These are phyloP conservation scores for Saturnispora kantuleensis DNA, from an alignment of 805 yeast species.

Conservation along the genomic window DNA sequence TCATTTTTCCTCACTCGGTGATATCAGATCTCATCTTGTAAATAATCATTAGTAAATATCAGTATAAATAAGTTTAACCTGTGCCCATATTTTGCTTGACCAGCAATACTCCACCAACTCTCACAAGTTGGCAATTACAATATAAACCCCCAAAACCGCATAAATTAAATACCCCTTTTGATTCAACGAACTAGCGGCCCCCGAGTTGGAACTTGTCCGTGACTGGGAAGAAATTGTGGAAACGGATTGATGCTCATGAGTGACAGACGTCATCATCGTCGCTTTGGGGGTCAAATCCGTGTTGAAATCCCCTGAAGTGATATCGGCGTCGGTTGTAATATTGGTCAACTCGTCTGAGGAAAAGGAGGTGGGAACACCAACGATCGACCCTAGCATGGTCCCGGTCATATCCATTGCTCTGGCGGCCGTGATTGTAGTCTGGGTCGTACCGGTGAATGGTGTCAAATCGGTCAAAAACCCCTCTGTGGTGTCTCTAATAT, in stretches of 20 bases:
- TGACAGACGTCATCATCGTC: not conserved
- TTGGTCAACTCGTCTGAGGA: not conserved
- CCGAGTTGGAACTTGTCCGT: not conserved
- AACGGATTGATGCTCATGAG: too few species aligned
- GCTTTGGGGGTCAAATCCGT: not conserved
- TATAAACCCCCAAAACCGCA: not conserved
- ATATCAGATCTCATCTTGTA: too few species aligned
- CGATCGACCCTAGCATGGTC: not conserved
- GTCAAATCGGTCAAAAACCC: conserved; percentile 9
- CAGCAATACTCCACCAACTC: too few species aligned
- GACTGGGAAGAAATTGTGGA: not conserved
- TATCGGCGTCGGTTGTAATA: not conserved
- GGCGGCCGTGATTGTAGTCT: not conserved
- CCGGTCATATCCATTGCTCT: not conserved
- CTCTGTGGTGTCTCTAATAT: conserved; percentile 1
- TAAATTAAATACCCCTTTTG: not conserved
- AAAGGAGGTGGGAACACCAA: not conserved
- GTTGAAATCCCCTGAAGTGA: not conserved
- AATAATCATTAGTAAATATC: too few species aligned
- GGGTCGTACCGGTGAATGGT: conserved; percentile 5
- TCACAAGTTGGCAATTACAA: not conserved
- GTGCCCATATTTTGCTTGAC: too few species aligned
- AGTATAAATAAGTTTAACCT: too few species aligned
- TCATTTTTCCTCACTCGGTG: too few species aligned
- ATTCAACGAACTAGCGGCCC: not conserved